Evolutionary conservation across 2,329 filamentous ascomycete species (phyloP).

Genomic region (Berkeleyomyces rouxiae): DNA sequence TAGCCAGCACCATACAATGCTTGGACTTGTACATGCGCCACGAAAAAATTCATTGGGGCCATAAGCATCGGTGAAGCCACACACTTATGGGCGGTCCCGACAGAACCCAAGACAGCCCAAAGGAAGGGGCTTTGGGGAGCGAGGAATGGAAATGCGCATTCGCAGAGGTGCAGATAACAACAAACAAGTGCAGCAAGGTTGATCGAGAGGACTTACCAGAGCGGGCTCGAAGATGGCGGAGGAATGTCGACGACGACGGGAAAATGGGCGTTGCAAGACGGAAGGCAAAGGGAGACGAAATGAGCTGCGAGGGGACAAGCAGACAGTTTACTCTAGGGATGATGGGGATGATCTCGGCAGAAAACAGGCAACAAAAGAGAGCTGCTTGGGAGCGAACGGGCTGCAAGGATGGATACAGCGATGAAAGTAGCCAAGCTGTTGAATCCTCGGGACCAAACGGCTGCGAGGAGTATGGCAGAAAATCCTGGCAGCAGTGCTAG

Average conservation of each 20-base stretch:
- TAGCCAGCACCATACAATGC: neutral
- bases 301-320: neutral
- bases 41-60: neutral
- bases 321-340: neutral
- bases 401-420: neutral
- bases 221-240: neutral
- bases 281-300: neutral
- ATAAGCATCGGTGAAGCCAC: conserved; percentile 1
- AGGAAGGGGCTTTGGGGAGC: neutral
- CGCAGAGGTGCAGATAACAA: neutral
- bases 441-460: neutral
- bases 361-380: neutral
- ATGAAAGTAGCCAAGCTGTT: neutral
- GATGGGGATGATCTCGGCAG: neutral
- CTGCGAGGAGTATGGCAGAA: neutral
- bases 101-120: neutral
- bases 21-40: neutral
- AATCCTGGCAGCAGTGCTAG: neutral
- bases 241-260: neutral
- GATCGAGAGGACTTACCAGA: neutral
- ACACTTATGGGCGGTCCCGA: neutral
- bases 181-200: neutral
- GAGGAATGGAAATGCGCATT: neutral
- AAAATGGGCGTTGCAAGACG: neutral
- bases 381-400: neutral